Percentiles rank a stretch among this genome's conserved stretches.
Evolutionary conservation across 2,329 filamentous ascomycete species (phyloP).

Genomic region (Ophioceras dolichostomum): DNA sequence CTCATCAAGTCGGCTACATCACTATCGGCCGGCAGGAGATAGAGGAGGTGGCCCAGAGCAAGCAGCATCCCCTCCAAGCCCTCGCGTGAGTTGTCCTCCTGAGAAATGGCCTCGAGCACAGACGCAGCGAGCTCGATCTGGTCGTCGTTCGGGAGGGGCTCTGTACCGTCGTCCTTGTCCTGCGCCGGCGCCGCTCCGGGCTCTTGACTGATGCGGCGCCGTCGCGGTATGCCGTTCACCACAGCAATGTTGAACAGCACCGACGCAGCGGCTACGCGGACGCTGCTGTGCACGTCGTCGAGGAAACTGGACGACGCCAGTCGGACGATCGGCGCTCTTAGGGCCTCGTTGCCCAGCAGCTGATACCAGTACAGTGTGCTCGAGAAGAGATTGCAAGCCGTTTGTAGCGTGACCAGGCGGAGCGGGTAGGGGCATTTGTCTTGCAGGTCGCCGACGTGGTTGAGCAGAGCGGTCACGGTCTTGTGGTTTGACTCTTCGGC

Average conservation of each 20-base stretch:
- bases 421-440: slow-evolving; percentile 63
- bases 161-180: slow-evolving; percentile 9
- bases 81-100: slow-evolving; percentile 51
- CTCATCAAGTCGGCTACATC: slow-evolving; percentile 70
- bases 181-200: slow-evolving; percentile 15
- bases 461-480: slow-evolving; percentile 50
- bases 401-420: slow-evolving; percentile 71
- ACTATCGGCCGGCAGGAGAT: slow-evolving; percentile 32
- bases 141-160: slow-evolving; percentile 52
- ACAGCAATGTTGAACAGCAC: slow-evolving; percentile 73
- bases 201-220: slow-evolving; percentile 41
- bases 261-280: slow-evolving; percentile 71
- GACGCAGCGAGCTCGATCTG: slow-evolving; percentile 76
- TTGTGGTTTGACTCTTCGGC: slow-evolving; percentile 59
- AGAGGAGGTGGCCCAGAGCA: slow-evolving; percentile 64
- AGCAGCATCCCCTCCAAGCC: slow-evolving; percentile 66
- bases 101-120: slow-evolving; percentile 57
- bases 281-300: slow-evolving; percentile 59
- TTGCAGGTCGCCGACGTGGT: slow-evolving; percentile 41
- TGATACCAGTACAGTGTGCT: slow-evolving; percentile 57
- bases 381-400: slow-evolving; percentile 75
- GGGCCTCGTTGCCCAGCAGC: slow-evolving; percentile 35
- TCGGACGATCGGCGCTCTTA: slow-evolving; percentile 49
- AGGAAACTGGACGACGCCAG: slow-evolving; percentile 69
- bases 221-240: slow-evolving; percentile 47